A percentile compares a stretch with the other conserved stretches of the same genome.
Evolutionary conservation across 2,329 filamentous ascomycete genomes (phyloP).

Genomic region (Sporothrix protearum): DNA sequence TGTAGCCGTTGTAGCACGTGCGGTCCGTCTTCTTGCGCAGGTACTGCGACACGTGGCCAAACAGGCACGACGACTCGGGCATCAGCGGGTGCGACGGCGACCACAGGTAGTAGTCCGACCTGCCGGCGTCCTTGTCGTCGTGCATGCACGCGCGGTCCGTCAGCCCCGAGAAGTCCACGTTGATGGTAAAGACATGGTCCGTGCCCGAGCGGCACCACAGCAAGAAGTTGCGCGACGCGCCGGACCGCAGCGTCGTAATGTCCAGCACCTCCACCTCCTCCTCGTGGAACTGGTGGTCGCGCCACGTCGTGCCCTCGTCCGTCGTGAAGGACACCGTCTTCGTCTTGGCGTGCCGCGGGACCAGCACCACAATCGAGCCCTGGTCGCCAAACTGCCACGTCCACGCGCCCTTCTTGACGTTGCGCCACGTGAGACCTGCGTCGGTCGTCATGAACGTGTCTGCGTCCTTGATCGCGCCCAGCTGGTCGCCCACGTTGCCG

Average conservation of each 20-base stretch:
- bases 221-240: conserved; percentile 85
- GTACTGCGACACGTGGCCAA: conserved; percentile 86
- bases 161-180: conserved; percentile 83
- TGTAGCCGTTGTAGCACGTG: conserved; percentile 77
- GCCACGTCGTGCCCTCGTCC: conserved; percentile 79
- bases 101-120: conserved; percentile 80
- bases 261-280: conserved; percentile 70
- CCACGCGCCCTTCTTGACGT: conserved; percentile 81
- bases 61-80: conserved; percentile 76
- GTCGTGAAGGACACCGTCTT: conserved; percentile 50
- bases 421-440: conserved; percentile 84
- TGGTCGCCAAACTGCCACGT: conserved; percentile 96
- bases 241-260: conserved; percentile 83
- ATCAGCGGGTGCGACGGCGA: conserved; percentile 73
- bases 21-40: conserved; percentile 80
- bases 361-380: conserved; percentile 86
- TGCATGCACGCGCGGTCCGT: conserved; percentile 69
- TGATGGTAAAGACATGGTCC: conserved; percentile 63
- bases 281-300: conserved; percentile 65
- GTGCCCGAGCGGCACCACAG: conserved; percentile 67
- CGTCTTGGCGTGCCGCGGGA: conserved; percentile 64
- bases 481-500: conserved; percentile 77
- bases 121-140: conserved; percentile 53
- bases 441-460: conserved; percentile 90
- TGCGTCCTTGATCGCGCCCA: conserved; percentile 64